Base-by-base conservation (phyloP, 2,329 filamentous ascomycete genomes). In the Paracoccidioides lutzii region DNA sequence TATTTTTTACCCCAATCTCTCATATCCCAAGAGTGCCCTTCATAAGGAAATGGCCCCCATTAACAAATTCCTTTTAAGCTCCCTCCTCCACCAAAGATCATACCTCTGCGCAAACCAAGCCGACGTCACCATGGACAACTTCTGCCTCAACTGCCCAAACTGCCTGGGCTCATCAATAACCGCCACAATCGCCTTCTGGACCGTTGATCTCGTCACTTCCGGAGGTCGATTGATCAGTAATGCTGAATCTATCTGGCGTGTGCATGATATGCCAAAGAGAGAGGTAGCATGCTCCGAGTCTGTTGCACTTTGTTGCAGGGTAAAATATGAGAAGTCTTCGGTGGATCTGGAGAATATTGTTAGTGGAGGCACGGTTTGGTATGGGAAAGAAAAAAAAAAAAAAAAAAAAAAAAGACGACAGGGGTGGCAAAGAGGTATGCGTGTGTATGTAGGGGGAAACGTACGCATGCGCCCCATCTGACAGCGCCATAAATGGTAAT, bases 251-350 rank as follows among this genome's bases (percentile, higher is more conserved):
- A 98, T 80, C 73, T 97, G 93, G 58, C 91, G 81, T 14, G 91
- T 95, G 71, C 93, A 98, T 15, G 90, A 87, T 67, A 98, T 96
- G 59, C 93, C 93, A 68, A 98, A 98, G 28, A 98, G 81, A 30
- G 89, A 95, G 2, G 88, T 90, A 35, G 83, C 81, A 5, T 84
- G 81, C 37, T 60, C 57, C 2, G 64, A 64, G 1, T 67, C 53
- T 8, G 73, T 74, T 49, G 68, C 68, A 59, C 73, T 73, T 54
- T 82, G 81, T 57, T 89, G 79, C 53, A 98, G 82, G 7, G 91
- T 97, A 70, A 98, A 98, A 75, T 98, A 98, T 53, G 90, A 96
- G 76, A 97, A 98, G 73, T 97, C 93, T 73, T 98, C 93, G 57
- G 85, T 86, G 28, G 88, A 84, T 55, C 88, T 93, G 65, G 38